Percentiles rank a stretch among this genome's conserved stretches.
These are phyloP conservation scores for Grifola frondosa DNA, from an alignment of 1,284 basidiomycete genomes.

Conservation along the genomic window DNA sequence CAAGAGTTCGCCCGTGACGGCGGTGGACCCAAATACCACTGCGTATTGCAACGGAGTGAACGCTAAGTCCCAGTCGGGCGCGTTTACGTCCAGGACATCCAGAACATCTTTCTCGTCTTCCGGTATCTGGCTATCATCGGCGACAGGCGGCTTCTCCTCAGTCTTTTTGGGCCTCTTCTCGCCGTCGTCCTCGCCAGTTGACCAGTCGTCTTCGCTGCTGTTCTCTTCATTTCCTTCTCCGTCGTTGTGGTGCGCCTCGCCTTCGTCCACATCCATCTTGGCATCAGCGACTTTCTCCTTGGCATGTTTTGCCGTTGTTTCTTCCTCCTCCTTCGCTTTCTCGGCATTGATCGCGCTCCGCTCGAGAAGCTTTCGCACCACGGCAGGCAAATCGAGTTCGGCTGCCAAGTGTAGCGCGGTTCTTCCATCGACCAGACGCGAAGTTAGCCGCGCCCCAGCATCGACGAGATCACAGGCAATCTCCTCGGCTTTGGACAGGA, in stretches of 20 bases:
- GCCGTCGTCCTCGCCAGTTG: conserved; percentile 26
- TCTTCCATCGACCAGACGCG: conserved; percentile 53
- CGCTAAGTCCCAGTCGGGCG: conserved; percentile 56
- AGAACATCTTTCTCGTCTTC: conserved; percentile 49
- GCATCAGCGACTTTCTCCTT: conserved; percentile 29
- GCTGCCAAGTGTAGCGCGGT: conserved; percentile 56
- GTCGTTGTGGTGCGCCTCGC: conserved; percentile 32
- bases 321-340: conserved; percentile 32
- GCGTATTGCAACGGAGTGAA: conserved; percentile 54
- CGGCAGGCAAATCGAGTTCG: conserved; percentile 39
- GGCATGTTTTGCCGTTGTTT: conserved; percentile 25
- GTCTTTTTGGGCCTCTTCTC: conserved; percentile 19
- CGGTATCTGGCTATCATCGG: conserved; percentile 37
- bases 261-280: conserved; percentile 31
- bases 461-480: conserved; percentile 52
- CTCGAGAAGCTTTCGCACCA: conserved; percentile 51
- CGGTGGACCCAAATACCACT: conserved; percentile 44
- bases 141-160: conserved; percentile 16
- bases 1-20: conserved; percentile 47
- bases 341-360: conserved; percentile 41
- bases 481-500: conserved; percentile 43
- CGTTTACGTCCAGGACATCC: conserved; percentile 53
- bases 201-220: conserved; percentile 37
- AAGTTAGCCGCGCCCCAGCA: conserved; percentile 51
- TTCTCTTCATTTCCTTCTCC: conserved; percentile 27